A percentile compares a stretch with the other conserved stretches of the same genome.
These are phyloP conservation scores for Dendrobium officinale DNA, from an alignment of 106 monocot genomes.

Conservation along the genomic window DNA sequence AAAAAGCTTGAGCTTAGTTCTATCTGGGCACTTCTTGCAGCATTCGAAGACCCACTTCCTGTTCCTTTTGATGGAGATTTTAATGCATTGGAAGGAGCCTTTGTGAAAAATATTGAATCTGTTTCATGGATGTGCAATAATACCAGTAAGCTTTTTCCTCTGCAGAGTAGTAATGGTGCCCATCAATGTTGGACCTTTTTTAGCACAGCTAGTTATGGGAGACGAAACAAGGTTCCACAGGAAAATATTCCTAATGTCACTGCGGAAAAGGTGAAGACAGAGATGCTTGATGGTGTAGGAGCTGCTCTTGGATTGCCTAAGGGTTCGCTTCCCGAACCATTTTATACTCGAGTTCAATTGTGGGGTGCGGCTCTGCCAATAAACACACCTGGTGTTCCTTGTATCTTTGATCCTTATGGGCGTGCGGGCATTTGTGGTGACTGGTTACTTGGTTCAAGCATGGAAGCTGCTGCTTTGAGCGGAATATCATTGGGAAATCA, in stretches of 20 bases:
- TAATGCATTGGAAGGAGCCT: conserved; percentile 73
- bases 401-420: conserved; percentile 84
- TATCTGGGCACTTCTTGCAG: conserved; percentile 96
- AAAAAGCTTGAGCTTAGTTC: conserved; percentile 90
- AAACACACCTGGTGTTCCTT: conserved; percentile 65
- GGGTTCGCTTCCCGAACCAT: conserved; percentile 51
- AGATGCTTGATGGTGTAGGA: conserved; percentile 83
- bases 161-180: conserved; percentile 9
- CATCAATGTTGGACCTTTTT: conserved; percentile 94
- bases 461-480: conserved; percentile 88
- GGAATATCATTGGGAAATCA: conserved; percentile 82
- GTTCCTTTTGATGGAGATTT: conserved; percentile 16
- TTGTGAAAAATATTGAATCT: conserved; percentile 69
- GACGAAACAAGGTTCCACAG: conserved; percentile 85
- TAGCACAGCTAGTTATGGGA: conserved; percentile 78
- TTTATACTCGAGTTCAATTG: conserved; percentile 76
- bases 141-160: conserved; percentile 58
- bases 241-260: conserved; percentile 81
- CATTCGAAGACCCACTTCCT: conserved; percentile 73
- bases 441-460: conserved; percentile 89
- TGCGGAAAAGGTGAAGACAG: conserved; percentile 71
- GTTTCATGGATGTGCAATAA: conserved; percentile 97
- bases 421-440: conserved; percentile 98
- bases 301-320: conserved; percentile 70
- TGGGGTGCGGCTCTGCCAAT: conserved; percentile 95